Conservation (phyloP, 2,329 filamentous ascomycete species). For the Biscogniauxia mediterranea region DNA sequence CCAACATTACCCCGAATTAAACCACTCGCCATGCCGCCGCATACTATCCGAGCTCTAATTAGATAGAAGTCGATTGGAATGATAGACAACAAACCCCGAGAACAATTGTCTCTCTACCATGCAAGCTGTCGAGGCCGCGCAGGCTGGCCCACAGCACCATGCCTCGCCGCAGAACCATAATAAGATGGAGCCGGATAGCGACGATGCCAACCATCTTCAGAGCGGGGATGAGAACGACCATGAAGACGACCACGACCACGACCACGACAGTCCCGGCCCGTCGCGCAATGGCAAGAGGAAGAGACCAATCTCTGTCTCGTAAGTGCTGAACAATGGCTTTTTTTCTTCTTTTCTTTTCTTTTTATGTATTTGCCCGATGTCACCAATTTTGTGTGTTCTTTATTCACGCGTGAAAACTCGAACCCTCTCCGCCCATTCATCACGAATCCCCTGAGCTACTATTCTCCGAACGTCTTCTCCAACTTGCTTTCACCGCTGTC, state of each 20-base stretch:
- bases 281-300: conserved; percentile 55
- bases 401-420: neutral
- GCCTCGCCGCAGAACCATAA: conserved; percentile 23
- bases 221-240: conserved; percentile 44
- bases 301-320: conserved; percentile 61
- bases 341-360: conserved; percentile 8
- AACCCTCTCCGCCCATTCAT: neutral
- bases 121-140: conserved; percentile 25
- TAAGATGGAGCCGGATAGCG: conserved; percentile 44
- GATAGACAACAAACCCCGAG: conserved; percentile 16
- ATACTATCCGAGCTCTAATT: conserved; percentile 16
- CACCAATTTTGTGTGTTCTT: conserved; percentile 21
- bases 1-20: conserved; percentile 47
- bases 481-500: conserved; percentile 2
- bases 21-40: conserved; percentile 27
- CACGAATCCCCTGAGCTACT: neutral
- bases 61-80: conserved; percentile 7
- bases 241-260: conserved; percentile 30
- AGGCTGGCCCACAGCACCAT: conserved; percentile 23
- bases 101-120: conserved; percentile 10
- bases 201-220: conserved; percentile 41
- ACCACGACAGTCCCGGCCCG: conserved; percentile 36
- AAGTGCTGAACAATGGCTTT: conserved; percentile 30
- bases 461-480: neutral
- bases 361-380: conserved; percentile 10